phyloP scores from a whole-genome alignment of 2,329 filamentous ascomycete species.

The Scedosporium boydii region DNA sequence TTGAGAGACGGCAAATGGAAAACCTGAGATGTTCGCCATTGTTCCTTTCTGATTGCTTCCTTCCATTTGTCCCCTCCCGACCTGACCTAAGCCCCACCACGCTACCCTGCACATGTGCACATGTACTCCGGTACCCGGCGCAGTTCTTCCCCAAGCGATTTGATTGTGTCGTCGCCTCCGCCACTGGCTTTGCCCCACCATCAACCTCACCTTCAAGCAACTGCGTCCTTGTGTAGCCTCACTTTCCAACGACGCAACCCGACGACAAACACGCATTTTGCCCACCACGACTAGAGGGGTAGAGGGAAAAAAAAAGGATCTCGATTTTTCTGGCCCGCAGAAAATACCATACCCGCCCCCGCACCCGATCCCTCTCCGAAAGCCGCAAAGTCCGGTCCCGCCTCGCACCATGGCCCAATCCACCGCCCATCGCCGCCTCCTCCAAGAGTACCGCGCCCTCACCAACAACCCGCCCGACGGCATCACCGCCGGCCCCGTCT shows the following conservation, averaged over 20 bases:
- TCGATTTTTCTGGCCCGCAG: neutral
- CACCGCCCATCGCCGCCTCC: constrained; percentile 68
- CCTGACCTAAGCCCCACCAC: too few relatives aligned
- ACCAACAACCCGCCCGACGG: constrained; percentile 95
- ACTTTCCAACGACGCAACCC: too few relatives aligned
- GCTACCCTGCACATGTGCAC: neutral
- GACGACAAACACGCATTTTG: neutral
- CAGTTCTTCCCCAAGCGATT: neutral
- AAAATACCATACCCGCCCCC: neutral
- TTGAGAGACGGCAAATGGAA: too few relatives aligned
- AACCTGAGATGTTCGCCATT: too few relatives aligned
- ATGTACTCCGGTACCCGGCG: neutral
- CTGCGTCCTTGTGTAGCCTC: neutral
- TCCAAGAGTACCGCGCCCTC: constrained; percentile 91
- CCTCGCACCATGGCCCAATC: constrained; percentile 41
- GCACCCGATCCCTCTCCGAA: neutral
- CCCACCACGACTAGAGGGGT: neutral
- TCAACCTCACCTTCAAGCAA: neutral
- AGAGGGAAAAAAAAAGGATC: neutral
- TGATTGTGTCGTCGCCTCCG: neutral
- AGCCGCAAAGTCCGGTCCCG: neutral
- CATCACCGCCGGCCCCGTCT: constrained; percentile 87
- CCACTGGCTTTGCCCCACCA: neutral
- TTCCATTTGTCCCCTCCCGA: too few relatives aligned
- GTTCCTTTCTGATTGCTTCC: too few relatives aligned